Evolutionary conservation across 164 flowering plant species (phyloP).

Genomic region (Vitis amurensis): DNA sequence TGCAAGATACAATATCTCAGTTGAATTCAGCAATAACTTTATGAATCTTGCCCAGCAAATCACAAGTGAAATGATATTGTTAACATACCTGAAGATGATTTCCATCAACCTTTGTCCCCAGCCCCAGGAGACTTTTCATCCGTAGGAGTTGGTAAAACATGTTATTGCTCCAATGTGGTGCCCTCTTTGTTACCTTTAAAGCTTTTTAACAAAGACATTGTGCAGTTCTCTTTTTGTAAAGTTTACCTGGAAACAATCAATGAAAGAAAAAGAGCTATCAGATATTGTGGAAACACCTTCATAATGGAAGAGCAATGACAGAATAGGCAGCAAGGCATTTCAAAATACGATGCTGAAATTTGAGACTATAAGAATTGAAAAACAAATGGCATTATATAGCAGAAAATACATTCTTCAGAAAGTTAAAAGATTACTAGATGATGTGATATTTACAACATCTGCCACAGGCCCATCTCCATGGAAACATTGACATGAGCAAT

Average conservation of each 20-base stretch:
- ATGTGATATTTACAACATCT: conserved; percentile 55
- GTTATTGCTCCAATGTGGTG: not conserved
- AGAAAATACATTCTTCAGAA: not conserved
- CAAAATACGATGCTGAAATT: too few species aligned
- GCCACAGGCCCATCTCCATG: conserved; percentile 61
- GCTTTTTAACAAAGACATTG: conserved; percentile 86
- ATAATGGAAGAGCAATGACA: not conserved
- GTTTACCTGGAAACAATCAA: conserved; percentile 58
- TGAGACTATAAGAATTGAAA: not conserved
- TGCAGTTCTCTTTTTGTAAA: conserved; percentile 89
- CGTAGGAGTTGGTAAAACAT: conserved; percentile 23
- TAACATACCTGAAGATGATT: conserved; percentile 82
- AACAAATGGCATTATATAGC: not conserved
- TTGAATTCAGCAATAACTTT: not conserved
- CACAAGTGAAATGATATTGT: not conserved
- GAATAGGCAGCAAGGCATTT: not conserved
- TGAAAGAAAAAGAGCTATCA: not conserved
- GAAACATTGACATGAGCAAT: not conserved
- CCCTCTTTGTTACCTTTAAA: conserved; percentile 66
- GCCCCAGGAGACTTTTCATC: conserved; percentile 77
- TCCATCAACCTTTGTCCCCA: conserved; percentile 88
- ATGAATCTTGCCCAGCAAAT: not conserved
- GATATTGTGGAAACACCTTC: not conserved
- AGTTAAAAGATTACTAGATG: conserved; percentile 54
- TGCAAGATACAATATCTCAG: conserved; percentile 27